Conservation (phyloP, 768 basidiomycete species). For the Pisolithus marmoratus region DNA sequence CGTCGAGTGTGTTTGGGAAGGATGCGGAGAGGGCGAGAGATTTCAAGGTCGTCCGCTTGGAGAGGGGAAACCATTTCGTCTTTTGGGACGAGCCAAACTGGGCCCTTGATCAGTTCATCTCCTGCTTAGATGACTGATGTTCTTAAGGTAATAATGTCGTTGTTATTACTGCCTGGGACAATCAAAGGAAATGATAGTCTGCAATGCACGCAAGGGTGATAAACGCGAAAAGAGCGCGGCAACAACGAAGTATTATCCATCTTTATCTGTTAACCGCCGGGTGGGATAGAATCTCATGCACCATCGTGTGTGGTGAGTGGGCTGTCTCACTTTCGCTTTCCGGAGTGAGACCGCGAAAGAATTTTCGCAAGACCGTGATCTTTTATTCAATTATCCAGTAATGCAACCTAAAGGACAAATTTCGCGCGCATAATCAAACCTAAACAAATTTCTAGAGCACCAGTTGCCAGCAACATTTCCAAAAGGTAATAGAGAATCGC, state of each 20-base stretch:
- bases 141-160: too few relatives aligned
- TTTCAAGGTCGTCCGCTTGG: neutral
- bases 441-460: neutral
- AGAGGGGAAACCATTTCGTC: constrained; percentile 3
- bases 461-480: neutral
- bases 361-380: constrained; percentile 17
- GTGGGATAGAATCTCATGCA: too few relatives aligned
- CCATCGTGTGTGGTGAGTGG: too few relatives aligned
- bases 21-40: constrained; percentile 3
- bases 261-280: too few relatives aligned
- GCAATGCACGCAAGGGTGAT: too few relatives aligned
- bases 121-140: neutral
- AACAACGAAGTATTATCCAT: too few relatives aligned
- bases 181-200: neutral
- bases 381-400: constrained; percentile 9
- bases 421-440: neutral
- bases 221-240: too few relatives aligned
- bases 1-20: neutral
- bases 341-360: constrained; percentile 18
- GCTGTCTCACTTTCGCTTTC: constrained; percentile 17
- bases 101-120: neutral
- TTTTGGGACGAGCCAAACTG: constrained; percentile 4
- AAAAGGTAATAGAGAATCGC: neutral
- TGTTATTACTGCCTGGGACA: neutral
- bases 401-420: neutral